Percentiles rank a stretch among this genome's conserved stretches.
Conservation (phyloP, 495 filamentous ascomycete genomes). For the Neurospora sp. region DNA sequence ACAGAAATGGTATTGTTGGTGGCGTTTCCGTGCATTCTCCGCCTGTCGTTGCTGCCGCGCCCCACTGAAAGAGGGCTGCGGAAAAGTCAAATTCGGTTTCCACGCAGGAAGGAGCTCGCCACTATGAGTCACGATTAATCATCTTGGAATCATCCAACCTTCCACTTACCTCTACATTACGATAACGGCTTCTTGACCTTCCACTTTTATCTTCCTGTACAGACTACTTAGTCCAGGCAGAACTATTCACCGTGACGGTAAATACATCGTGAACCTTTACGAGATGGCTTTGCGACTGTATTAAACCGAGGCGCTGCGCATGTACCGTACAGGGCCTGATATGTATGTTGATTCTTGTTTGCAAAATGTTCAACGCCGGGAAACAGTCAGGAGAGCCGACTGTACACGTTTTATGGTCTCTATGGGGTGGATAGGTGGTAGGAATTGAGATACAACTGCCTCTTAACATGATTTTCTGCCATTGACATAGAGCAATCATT, state of each 20-base stretch:
- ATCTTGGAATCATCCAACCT: not conserved
- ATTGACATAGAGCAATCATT: not conserved
- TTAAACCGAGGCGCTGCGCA: not conserved
- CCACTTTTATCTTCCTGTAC: not conserved
- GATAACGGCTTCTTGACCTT: not conserved
- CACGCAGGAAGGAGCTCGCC: not conserved
- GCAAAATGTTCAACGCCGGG: not conserved
- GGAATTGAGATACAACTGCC: not conserved
- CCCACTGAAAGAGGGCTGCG: not conserved
- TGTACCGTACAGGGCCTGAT: not conserved
- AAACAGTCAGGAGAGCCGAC: not conserved
- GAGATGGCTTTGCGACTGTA: not conserved
- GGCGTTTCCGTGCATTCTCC: not conserved
- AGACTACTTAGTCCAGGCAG: not conserved
- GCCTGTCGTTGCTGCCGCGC: not conserved
- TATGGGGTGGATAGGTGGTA: not conserved
- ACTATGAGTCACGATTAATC: not conserved
- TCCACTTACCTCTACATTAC: not conserved
- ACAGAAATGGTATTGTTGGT: not conserved
- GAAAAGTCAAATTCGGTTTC: not conserved
- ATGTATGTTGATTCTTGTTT: not conserved
- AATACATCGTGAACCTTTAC: not conserved
- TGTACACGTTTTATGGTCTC: not conserved
- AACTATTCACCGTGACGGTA: not conserved
- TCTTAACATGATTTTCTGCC: not conserved